phyloP scores from a whole-genome alignment of 2,329 filamentous ascomycete species.

The Fusarium agapanthi region DNA sequence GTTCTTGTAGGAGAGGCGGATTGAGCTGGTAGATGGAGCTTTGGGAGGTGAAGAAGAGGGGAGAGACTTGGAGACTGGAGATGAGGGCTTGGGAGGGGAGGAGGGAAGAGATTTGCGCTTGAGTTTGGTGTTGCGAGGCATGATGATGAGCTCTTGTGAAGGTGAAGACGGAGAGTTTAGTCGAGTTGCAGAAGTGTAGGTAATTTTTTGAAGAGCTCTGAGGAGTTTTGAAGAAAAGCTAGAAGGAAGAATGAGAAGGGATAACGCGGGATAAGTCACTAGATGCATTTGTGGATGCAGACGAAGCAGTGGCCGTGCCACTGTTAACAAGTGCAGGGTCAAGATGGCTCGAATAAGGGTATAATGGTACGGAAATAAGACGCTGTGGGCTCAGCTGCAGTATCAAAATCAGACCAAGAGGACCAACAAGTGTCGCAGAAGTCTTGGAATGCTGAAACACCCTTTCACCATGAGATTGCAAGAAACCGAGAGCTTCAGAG shows the following conservation, averaged over 20 bases:
- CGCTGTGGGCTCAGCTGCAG: too few relatives aligned
- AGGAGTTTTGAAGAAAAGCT: too few relatives aligned
- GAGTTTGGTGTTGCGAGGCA: background rate
- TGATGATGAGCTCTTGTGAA: background rate
- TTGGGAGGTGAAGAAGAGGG: background rate
- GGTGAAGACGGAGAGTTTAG: too few relatives aligned
- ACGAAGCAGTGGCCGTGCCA: background rate
- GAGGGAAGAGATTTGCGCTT: background rate
- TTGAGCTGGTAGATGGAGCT: rapidly evolving
- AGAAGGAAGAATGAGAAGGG: rapidly evolving
- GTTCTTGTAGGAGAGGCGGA: background rate
- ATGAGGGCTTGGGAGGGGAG: background rate
- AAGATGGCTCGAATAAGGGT: too few relatives aligned
- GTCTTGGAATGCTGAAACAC: rapidly evolving
- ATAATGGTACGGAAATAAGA: background rate
- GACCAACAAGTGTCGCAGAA: rapidly evolving
- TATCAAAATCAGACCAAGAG: rapidly evolving
- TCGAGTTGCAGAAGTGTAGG: too few relatives aligned
- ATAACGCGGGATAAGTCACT: rapidly evolving
- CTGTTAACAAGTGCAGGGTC: background rate
- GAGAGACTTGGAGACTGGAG: rapidly evolving
- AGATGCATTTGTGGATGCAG: too few relatives aligned
- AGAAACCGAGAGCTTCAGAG: rapidly evolving
- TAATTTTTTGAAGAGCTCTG: background rate
- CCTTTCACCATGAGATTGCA: rapidly evolving